Evolutionary conservation across 1,284 basidiomycete species (phyloP), one percentile per base, ranked within the genome.

Genomic region (Pyrrhoderma noxium): DNA sequence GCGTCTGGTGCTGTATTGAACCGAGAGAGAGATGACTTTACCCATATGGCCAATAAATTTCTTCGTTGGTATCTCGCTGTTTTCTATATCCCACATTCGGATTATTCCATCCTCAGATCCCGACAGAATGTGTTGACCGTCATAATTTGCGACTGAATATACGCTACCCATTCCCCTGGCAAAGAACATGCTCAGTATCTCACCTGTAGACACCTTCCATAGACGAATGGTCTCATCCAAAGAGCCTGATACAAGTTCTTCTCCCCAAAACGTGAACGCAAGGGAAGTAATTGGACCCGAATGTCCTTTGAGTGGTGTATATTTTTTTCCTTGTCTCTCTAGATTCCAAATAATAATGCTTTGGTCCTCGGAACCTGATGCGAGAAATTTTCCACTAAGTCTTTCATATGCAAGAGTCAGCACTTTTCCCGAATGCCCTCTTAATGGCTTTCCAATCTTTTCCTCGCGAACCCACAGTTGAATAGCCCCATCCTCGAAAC

Each of bases 1-100:
- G 5, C 45, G 14, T 13, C 38, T 35, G 31, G 45, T 75, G 36
- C 16, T 27, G 38, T 16, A 47, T n/a, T n/a, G n/a, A 47, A n/a
- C n/a, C 8, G 36, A 11, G 13, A 47, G 31, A 42, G 45, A 47
- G 22, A 36, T 39, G 8, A 47, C 31, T 3, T n/a, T 2, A 3
- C 38, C 2, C 13, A 21, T 47, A 21, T 47, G 45, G 9, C 31
- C 45, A 2, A n/a, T 37, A 19, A 25, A 13, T n/a, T n/a, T n/a
- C n/a, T n/a, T n/a, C n/a, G n/a, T n/a, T n/a, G n/a, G n/a, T n/a
- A n/a, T n/a, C n/a, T n/a, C n/a, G n/a, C n/a, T n/a, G n/a, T n/a
- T n/a, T n/a, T n/a, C n/a, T n/a, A 47, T n/a, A 18, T 38, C 36
- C 46, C 46, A 47, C 5, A 47, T 19, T 19, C 46, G 34, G 16